Evolutionary conservation across 2,329 filamentous ascomycete species (phyloP), one percentile per base, ranked within the genome.

Genomic region (Microcyclosporella mali): DNA sequence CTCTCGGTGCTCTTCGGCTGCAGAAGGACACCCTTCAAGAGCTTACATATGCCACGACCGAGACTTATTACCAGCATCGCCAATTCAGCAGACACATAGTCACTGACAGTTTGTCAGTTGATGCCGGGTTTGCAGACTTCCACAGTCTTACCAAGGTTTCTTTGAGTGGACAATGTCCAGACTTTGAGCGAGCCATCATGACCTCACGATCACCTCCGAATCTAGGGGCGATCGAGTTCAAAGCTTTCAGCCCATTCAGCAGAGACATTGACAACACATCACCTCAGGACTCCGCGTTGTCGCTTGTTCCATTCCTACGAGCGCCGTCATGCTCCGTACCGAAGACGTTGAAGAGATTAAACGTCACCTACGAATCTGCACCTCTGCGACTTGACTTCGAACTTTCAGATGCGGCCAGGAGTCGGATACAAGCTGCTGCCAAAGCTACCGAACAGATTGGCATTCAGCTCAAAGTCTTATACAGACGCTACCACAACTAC

Each of bases 131-230:
- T 31, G 41, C 40, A 10, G 41, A 47, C 16, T 55, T 53, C 31
- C 31, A 37, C 18, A n/a, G 30, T 15, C 41, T 55, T 12, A 39
- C 50, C 28, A 15, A 36, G 3, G 43, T 55, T 15, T 45, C 43
- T 4, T 35, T 55, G 12, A 30, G 40, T 21, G 50, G 52, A 9
- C 33, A 40, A 14, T 55, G 50, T 36, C 30, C 37, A 4, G 45
- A 50, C 33, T 55, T 55, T 34, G 52, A 55, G 33, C 40, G 50
- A 29, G 52, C 53, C 9, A 28, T 56, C 17, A 40, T 56, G 38
- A 47, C 51, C 3, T 46, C 46, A 11, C 38, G 35, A 12, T 33
- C 51, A 8, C 53, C 53, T 16, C 51, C 51, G 4, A 49, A 35
- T 11, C 42, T 56, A 14, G 37, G 44, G 27, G 21, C 12, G 6